Conservation (phyloP, 768 basidiomycete genomes). For the Leucosporidium scottii region DNA sequence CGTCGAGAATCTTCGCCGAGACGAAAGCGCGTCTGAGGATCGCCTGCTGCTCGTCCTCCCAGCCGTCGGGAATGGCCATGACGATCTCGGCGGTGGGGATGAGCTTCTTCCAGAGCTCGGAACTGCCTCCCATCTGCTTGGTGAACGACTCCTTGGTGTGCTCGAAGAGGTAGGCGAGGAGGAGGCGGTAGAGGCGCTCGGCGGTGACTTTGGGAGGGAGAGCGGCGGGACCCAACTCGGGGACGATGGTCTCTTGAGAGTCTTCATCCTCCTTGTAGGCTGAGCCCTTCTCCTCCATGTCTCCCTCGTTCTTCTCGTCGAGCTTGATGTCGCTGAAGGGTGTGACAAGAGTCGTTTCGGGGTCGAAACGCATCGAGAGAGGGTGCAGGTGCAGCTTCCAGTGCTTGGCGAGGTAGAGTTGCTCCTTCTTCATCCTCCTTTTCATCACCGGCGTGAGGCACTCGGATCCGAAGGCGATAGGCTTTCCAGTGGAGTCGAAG, state of each 20-base stretch:
- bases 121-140: background rate
- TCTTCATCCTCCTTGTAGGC: no score
- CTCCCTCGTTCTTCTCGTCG: background rate
- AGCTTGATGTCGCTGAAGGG: background rate
- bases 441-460: background rate
- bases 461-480: background rate
- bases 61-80: conserved; percentile 13
- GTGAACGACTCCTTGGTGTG: conserved; percentile 4
- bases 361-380: background rate
- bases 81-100: background rate
- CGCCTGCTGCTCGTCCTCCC: conserved; percentile 9
- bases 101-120: conserved; percentile 4
- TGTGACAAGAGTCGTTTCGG: background rate
- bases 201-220: conserved; percentile 7
- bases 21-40: conserved; percentile 10
- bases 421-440: background rate
- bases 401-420: background rate
- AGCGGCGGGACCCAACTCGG: background rate
- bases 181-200: conserved; percentile 6
- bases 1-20: background rate
- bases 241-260: background rate
- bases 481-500: background rate
- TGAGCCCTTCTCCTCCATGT: no score
- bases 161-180: conserved; percentile 8
- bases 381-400: conserved; percentile 1